These are phyloP conservation scores for Colletotrichum filicis DNA, from an alignment of 2,329 filamentous ascomycete genomes.

Conservation along the genomic window DNA sequence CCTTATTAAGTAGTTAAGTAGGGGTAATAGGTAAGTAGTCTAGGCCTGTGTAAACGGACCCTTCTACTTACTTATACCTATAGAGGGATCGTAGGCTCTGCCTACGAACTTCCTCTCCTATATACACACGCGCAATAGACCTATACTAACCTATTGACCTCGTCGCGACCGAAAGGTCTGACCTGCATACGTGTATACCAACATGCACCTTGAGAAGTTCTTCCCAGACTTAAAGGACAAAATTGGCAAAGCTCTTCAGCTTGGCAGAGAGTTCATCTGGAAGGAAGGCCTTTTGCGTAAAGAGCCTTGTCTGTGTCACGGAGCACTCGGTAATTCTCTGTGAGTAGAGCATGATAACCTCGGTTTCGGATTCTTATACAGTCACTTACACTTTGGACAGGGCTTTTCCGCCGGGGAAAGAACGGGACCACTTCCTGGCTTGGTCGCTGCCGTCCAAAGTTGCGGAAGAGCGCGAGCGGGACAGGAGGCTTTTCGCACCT, in stretches of 20 bases:
- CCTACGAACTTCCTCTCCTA: too few relatives aligned
- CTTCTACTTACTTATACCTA: too few relatives aligned
- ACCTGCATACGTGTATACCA: too few relatives aligned
- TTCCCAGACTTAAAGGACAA: constrained; percentile 65
- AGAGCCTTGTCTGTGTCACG: constrained; percentile 74
- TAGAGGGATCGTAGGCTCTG: too few relatives aligned
- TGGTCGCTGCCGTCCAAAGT: constrained; percentile 68
- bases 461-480: constrained; percentile 49
- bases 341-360: constrained; percentile 43
- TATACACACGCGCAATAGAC: too few relatives aligned
- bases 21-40: too few relatives aligned
- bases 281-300: constrained; percentile 71
- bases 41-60: too few relatives aligned
- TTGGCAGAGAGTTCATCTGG: constrained; percentile 64
- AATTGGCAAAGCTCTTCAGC: constrained; percentile 65
- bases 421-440: constrained; percentile 66
- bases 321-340: constrained; percentile 73
- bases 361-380: neutral
- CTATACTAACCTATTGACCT: too few relatives aligned
- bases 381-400: constrained; percentile 32
- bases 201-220: constrained; percentile 63
- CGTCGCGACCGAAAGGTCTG: too few relatives aligned
- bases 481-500: constrained; percentile 47
- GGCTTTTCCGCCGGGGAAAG: constrained; percentile 44
- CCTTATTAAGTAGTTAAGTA: too few relatives aligned